Conservation (phyloP, 768 basidiomycete species). For the Leccinum rimulosum region DNA sequence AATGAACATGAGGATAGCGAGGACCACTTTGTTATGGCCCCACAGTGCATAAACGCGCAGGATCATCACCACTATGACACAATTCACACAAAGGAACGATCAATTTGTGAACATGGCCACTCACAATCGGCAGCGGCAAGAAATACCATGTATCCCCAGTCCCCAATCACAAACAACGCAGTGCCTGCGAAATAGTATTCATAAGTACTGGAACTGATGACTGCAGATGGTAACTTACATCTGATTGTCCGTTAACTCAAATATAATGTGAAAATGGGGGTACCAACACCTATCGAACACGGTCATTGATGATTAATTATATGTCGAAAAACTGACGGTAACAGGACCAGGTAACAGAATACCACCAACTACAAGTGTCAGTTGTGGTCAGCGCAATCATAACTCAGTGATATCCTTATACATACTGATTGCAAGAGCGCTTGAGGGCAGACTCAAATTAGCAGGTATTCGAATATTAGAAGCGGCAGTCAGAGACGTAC, state of each 20-base stretch:
- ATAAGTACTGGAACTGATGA: background rate
- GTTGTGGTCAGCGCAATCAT: background rate
- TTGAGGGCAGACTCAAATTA: background rate
- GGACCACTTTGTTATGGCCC: background rate
- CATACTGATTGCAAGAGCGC: background rate
- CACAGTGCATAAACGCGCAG: background rate
- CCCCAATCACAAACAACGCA: background rate
- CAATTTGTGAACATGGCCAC: background rate
- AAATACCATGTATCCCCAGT: background rate
- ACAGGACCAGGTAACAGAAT: background rate
- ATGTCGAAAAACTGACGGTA: background rate
- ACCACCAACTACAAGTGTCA: background rate
- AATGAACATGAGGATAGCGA: background rate
- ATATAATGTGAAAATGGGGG: background rate
- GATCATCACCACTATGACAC: background rate
- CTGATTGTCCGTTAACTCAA: background rate
- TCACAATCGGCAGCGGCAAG: background rate
- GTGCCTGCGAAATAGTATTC: background rate
- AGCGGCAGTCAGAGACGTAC: background rate
- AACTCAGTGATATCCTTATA: background rate
- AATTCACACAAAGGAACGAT: background rate
- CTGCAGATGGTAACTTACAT: background rate
- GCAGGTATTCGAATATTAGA: background rate
- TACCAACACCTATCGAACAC: background rate
- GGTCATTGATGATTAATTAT: background rate